Percentiles rank a stretch among this genome's conserved stretches.
Evolutionary conservation across 345 rosid species (phyloP).

Genomic region (Nasturtium officinale): DNA sequence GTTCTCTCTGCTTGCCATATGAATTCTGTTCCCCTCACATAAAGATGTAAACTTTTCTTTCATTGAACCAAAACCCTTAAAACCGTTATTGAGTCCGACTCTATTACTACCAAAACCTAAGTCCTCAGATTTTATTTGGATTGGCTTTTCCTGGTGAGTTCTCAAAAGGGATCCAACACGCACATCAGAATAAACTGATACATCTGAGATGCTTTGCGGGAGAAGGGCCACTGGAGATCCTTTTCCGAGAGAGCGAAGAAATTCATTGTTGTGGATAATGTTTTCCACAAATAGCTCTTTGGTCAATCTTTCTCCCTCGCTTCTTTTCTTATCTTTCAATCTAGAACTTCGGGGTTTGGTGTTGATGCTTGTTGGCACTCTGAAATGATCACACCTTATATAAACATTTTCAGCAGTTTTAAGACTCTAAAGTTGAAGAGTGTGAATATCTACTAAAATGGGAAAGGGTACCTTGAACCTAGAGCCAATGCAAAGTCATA

Average conservation of each 20-base stretch:
- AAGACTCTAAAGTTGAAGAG: background rate
- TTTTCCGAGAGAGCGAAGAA: conserved; percentile 75
- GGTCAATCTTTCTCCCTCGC: conserved; percentile 80
- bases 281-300: conserved; percentile 79
- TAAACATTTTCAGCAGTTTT: conserved; percentile 12
- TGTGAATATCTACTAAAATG: background rate
- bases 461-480: conserved; percentile 66
- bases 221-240: conserved; percentile 76
- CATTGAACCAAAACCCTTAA: conserved; percentile 50
- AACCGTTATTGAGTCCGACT: conserved; percentile 2
- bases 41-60: conserved; percentile 64
- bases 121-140: conserved; percentile 45
- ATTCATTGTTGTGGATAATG: conserved; percentile 61
- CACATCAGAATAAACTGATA: conserved; percentile 65
- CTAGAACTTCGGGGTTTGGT: conserved; percentile 88
- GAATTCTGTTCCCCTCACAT: conserved; percentile 58
- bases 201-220: conserved; percentile 68
- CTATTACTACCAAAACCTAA: conserved; percentile 40
- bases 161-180: conserved; percentile 70
- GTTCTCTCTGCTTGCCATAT: conserved; percentile 40
- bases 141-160: conserved; percentile 44
- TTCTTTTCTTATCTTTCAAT: conserved; percentile 81
- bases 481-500: conserved; percentile 85
- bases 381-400: conserved; percentile 47
- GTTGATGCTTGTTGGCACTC: conserved; percentile 56